Percentiles rank a stretch among this genome's conserved stretches.
Conservation (phyloP, 345 rosid species). For the Gossypium australe region DNA sequence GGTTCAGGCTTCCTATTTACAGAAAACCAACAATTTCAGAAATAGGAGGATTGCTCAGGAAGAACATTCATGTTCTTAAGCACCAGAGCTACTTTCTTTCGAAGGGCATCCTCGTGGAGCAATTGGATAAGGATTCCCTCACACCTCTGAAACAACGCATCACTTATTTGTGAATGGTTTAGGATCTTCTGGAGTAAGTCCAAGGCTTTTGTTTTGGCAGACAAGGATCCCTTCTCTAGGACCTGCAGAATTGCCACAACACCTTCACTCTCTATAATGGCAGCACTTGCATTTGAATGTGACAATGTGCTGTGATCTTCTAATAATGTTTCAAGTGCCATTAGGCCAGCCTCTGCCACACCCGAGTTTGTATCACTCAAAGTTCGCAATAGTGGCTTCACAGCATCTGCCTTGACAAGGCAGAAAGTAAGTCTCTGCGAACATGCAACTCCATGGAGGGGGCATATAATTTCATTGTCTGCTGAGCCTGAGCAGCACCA, state of each 20-base stretch:
- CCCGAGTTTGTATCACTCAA: constrained; percentile 36
- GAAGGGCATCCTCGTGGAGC: constrained; percentile 33
- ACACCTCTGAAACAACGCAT: constrained; percentile 22
- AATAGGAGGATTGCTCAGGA: constrained; percentile 53
- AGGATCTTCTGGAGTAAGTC: constrained; percentile 41
- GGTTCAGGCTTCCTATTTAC: background rate
- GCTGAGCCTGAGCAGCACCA: constrained; percentile 38
- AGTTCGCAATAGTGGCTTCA: constrained; percentile 39
- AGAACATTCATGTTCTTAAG: constrained; percentile 39
- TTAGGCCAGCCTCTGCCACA: constrained; percentile 46
- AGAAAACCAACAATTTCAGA: constrained; percentile 21
- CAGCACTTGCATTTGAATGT: constrained; percentile 28
- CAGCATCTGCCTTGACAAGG: constrained; percentile 47
- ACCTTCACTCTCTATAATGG: constrained; percentile 39
- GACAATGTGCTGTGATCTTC: constrained; percentile 29
- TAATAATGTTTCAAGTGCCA: constrained; percentile 47
- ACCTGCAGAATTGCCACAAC: constrained; percentile 37
- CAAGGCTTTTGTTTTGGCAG: constrained; percentile 43
- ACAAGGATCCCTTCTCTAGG: constrained; percentile 40
- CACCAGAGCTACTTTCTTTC: constrained; percentile 41
- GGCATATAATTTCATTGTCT: constrained; percentile 20
- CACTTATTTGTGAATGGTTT: constrained; percentile 22
- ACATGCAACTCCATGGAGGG: constrained; percentile 47
- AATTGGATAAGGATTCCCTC: constrained; percentile 47
- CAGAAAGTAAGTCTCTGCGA: constrained; percentile 38